Conservation (phyloP, 352 stramenopile species). For the Phytophthora agathidicida region DNA sequence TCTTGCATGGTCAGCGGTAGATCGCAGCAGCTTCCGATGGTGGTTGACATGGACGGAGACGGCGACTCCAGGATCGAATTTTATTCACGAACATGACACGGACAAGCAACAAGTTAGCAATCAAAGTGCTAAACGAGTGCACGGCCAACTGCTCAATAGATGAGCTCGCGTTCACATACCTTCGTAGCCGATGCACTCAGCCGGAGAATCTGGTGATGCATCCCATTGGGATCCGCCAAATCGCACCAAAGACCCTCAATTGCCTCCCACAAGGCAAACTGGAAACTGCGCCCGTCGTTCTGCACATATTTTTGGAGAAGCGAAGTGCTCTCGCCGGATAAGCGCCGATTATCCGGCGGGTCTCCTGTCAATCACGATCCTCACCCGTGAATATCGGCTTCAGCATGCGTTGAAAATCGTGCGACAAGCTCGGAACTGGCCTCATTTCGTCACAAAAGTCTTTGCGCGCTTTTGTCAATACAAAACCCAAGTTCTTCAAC, state of each 20-base stretch:
- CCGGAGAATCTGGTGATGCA: not conserved
- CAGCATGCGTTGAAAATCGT: slow-evolving; percentile 2
- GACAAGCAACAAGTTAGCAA: not conserved
- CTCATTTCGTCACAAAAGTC: slow-evolving; percentile 3
- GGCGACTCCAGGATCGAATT: not conserved
- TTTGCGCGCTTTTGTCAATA: not conserved
- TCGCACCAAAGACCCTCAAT: slow-evolving; percentile 8
- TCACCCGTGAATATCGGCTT: slow-evolving; percentile 15
- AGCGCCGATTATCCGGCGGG: slow-evolving; percentile 19
- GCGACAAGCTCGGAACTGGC: slow-evolving; percentile 32
- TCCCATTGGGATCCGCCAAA: not conserved
- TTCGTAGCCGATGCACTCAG: not conserved
- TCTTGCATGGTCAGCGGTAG: not conserved
- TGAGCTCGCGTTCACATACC: not conserved
- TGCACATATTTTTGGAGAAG: slow-evolving; percentile 49
- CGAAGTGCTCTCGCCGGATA: slow-evolving; percentile 24
- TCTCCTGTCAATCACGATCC: slow-evolving; percentile 27
- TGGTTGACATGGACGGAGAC: not conserved
- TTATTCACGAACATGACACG: slow-evolving; percentile 3
- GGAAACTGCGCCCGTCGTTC: slow-evolving; percentile 35
- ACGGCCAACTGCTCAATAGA: not conserved
- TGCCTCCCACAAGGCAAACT: slow-evolving; percentile 28
- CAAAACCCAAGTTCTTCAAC: not conserved
- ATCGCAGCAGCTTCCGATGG: slow-evolving; percentile 9
- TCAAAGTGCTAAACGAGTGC: not conserved